Base-by-base conservation (phyloP, 2,329 filamentous ascomycete species). In the Thelonectria rubi region DNA sequence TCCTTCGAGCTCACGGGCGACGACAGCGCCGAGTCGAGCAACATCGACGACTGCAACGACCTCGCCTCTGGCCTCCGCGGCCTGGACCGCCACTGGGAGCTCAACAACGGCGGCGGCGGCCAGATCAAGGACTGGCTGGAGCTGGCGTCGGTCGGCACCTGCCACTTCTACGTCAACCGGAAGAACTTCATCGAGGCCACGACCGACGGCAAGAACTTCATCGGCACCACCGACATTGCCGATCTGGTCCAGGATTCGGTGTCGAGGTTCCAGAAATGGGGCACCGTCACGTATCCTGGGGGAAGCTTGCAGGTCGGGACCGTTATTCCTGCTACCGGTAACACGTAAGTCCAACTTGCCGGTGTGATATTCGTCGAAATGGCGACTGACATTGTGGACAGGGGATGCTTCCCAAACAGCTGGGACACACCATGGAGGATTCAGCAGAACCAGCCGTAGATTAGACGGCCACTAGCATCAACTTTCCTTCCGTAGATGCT, bases 121-220 rank as follows among this genome's bases (percentile, higher is more conserved):
- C 4, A 1, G 9, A 17, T 46, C 47, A 20, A 26, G 12, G 26
- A 51, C 37, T 58, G 55, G 55, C 10, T 51, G 11, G 24, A 24
- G 24, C 12, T 58, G n/a, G 55, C 46, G 0, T 42, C 47, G 8
- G 46, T 20, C 5, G 55, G 47, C 17, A 34, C 39, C 10, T 58
- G 55, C 55, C 30, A 48, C 9, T 58, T 58, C 39, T 58, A 45
- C 24, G 24, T 58, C 47, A 18, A 58, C 37, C 34, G 55, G 40
- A 21, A 21, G 9, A 14, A 45, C 26, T 58, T 58, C 47, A n/a
- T 42, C n/a, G 55, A 58, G 3, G 46, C 55, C 24, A 51, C 18
- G 11, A 51, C 46, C 2, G 47, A 58, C 37, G 47, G 46, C 26
- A 51, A 37, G 37, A 45, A 40, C 18, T 21, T 51, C 12, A 32